These are phyloP conservation scores for Ceratobasidium sp. DNA, from an alignment of 1,284 basidiomycete genomes.

Conservation along the genomic window DNA sequence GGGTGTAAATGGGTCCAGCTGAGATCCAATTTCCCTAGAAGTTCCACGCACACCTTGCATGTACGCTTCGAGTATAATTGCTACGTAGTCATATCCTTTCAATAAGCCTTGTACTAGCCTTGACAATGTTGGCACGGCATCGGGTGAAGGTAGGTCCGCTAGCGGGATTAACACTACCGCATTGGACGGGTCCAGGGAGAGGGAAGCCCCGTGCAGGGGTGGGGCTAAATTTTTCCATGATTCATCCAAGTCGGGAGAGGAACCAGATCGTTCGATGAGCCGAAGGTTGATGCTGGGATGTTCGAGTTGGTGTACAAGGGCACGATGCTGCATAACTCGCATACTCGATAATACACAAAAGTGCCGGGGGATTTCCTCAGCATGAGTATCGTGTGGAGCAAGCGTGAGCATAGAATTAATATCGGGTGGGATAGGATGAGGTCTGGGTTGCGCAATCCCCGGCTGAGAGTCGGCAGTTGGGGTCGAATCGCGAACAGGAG, in stretches of 20 bases:
- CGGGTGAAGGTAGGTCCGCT: conserved; percentile 10
- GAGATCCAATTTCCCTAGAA: neutral
- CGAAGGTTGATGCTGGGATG: conserved; percentile 1
- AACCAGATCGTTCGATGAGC: conserved; percentile 4
- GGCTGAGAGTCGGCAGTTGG: neutral
- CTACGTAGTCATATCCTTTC: conserved; percentile 10
- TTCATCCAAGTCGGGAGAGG: neutral
- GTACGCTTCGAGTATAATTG: conserved; percentile 17
- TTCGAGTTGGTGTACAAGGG: conserved; percentile 14
- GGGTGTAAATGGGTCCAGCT: conserved; percentile 19
- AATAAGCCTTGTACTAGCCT: conserved; percentile 11
- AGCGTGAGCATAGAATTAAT: conserved; percentile 4
- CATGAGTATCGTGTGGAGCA: neutral
- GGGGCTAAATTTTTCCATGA: conserved; percentile 12
- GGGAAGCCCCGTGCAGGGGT: conserved; percentile 19
- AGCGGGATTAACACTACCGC: conserved; percentile 19
- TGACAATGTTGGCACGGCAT: conserved; percentile 9
- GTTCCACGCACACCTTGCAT: conserved; percentile 4
- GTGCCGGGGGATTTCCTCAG: neutral
- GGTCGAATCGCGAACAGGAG: neutral
- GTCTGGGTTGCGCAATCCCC: neutral
- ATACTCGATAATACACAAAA: conserved; percentile 11
- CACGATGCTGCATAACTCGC: conserved; percentile 24
- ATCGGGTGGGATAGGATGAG: conserved; percentile 18
- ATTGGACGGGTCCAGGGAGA: conserved; percentile 6